Percentiles rank a stretch among this genome's conserved stretches.
These are phyloP conservation scores for Neurospora cerealis DNA, from an alignment of 495 filamentous ascomycete species.

Conservation along the genomic window DNA sequence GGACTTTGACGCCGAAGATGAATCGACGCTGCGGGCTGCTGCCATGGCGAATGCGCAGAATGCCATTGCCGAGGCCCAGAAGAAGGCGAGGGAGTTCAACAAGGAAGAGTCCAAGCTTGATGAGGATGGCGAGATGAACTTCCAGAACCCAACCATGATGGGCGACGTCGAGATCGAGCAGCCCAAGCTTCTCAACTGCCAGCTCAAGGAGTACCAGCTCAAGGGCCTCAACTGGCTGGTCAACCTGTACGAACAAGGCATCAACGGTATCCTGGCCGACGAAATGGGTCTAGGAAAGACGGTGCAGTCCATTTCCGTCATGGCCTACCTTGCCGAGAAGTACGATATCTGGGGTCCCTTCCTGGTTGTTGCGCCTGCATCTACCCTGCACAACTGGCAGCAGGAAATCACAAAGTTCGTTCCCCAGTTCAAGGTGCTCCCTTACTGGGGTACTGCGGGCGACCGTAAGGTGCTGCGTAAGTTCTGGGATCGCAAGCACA, in stretches of 20 bases:
- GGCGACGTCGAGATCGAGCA: slow-evolving; percentile 90
- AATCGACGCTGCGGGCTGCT: slow-evolving; percentile 66
- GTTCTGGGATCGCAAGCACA: slow-evolving; percentile 97
- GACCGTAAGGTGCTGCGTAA: slow-evolving; percentile 95
- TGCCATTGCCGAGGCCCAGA: slow-evolving; percentile 89
- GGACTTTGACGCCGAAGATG: slow-evolving; percentile 93
- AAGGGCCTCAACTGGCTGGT: slow-evolving; percentile 99
- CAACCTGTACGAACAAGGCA: slow-evolving; percentile 97
- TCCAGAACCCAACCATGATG: slow-evolving; percentile 94
- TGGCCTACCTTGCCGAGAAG: slow-evolving; percentile 94
- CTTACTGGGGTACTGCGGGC: slow-evolving; percentile 92
- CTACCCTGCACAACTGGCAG: slow-evolving; percentile 98
- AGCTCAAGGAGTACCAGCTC: slow-evolving; percentile 95
- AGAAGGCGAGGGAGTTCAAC: slow-evolving; percentile 89
- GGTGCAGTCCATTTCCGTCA: slow-evolving; percentile 96
- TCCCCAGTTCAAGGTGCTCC: slow-evolving; percentile 83
- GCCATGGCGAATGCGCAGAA: slow-evolving; percentile 94
- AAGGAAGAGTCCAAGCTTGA: slow-evolving; percentile 52
- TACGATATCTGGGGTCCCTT: slow-evolving; percentile 99
- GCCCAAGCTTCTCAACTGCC: slow-evolving; percentile 84
- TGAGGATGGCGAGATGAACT: slow-evolving; percentile 94
- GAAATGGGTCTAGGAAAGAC: slow-evolving; percentile 99
- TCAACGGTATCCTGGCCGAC: slow-evolving; percentile 97
- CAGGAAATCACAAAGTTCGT: slow-evolving; percentile 95
- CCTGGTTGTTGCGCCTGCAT: slow-evolving; percentile 91